phyloP scores from a whole-genome alignment of 768 basidiomycete genomes.

The Leccinellum rugosiceps region DNA sequence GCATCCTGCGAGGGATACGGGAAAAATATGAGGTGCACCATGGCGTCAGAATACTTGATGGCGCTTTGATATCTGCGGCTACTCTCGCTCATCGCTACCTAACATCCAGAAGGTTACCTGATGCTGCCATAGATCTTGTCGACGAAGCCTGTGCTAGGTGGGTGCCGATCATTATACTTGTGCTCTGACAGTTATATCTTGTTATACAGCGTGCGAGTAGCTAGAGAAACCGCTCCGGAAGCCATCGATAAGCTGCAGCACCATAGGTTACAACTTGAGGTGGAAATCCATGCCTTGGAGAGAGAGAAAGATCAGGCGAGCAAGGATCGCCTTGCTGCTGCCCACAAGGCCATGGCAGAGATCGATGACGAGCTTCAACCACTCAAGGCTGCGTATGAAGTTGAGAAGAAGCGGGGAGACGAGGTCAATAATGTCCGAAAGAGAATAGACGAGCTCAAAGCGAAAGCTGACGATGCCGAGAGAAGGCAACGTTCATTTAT shows the following conservation, averaged over 20 bases:
- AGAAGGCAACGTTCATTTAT: constrained; percentile 50
- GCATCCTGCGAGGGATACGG: constrained; percentile 88
- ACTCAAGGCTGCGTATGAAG: constrained; percentile 81
- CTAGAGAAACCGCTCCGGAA: constrained; percentile 92
- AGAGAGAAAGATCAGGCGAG: constrained; percentile 89
- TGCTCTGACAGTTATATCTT: background rate
- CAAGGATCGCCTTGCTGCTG: constrained; percentile 72
- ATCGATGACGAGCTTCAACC: constrained; percentile 84
- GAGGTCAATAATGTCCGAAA: constrained; percentile 73
- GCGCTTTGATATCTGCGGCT: constrained; percentile 84
- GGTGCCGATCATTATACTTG: constrained; percentile 15
- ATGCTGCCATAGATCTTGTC: constrained; percentile 87
- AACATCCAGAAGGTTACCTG: constrained; percentile 74
- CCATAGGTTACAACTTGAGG: constrained; percentile 83
- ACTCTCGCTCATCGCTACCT: constrained; percentile 92
- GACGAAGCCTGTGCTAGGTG: constrained; percentile 91
- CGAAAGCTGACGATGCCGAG: constrained; percentile 92
- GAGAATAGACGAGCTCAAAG: constrained; percentile 86
- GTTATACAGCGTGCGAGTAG: constrained; percentile 71
- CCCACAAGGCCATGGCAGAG: constrained; percentile 76
- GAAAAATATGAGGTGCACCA: constrained; percentile 94
- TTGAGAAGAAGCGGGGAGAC: constrained; percentile 77
- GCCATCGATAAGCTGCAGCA: constrained; percentile 89
- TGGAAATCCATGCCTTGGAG: constrained; percentile 93
- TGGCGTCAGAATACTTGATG: constrained; percentile 85